Conservation (phyloP, 176 grass and related monocot genomes). For the Miscanthus lutarioriparius region DNA sequence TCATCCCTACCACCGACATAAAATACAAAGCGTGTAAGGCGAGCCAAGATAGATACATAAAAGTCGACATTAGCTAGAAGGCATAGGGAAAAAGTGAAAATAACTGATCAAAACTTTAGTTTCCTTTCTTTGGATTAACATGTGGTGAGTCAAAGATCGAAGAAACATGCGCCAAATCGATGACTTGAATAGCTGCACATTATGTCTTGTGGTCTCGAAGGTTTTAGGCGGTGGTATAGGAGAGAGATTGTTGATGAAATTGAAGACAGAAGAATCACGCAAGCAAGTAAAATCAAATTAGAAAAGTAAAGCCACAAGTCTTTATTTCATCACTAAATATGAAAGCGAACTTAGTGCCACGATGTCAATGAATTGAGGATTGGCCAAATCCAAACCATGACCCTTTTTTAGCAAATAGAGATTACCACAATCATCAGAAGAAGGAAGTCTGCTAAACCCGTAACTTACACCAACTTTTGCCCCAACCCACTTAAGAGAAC, state of each 20-base stretch:
- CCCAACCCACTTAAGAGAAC: not conserved
- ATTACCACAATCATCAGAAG: not conserved
- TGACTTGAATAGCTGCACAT: slow-evolving; percentile 56
- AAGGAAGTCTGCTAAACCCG: not conserved
- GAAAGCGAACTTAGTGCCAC: not conserved
- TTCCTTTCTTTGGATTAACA: slow-evolving; percentile 56
- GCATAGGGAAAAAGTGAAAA: not conserved
- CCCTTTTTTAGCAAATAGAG: not conserved
- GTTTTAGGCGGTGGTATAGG: slow-evolving; percentile 62
- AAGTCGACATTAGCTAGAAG: not conserved
- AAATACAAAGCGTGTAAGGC: slow-evolving; percentile 24
- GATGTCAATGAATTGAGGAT: not conserved
- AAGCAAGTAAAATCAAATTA: slow-evolving; percentile 23
- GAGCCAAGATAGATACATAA: not conserved
- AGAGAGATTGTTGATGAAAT: slow-evolving; percentile 71
- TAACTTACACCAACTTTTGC: not conserved
- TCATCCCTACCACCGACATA: slow-evolving; percentile 45
- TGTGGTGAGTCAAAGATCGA: slow-evolving; percentile 75
- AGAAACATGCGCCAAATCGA: slow-evolving; percentile 59
- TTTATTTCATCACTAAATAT: not conserved
- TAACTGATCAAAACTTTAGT: slow-evolving; percentile 47
- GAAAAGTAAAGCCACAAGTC: not conserved
- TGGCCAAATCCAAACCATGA: not conserved
- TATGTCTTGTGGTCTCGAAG: slow-evolving; percentile 39
- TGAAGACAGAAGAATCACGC: slow-evolving; percentile 76